A percentile compares a stretch with the other conserved stretches of the same genome.
Evolutionary conservation across 140 eudicot genomes (phyloP).

Genomic region (Erigeron philadelphicus): DNA sequence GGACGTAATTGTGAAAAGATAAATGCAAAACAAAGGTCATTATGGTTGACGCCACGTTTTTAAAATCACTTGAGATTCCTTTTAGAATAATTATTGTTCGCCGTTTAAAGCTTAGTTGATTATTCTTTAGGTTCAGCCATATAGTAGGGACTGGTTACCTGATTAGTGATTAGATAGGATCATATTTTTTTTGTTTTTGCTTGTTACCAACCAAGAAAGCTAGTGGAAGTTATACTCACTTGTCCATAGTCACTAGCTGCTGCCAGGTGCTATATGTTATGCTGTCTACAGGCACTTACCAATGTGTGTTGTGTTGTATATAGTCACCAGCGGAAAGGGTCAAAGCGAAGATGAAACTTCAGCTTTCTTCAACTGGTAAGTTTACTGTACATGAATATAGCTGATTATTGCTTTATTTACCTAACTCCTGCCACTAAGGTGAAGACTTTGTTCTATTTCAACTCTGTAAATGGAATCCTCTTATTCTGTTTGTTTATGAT

Average conservation of each 20-base stretch:
- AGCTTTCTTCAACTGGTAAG: slow-evolving; percentile 83
- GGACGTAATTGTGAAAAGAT: too few species aligned
- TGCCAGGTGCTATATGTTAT: not conserved
- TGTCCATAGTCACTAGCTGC: too few species aligned
- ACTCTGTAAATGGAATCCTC: not conserved
- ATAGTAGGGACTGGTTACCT: too few species aligned
- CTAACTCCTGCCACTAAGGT: not conserved
- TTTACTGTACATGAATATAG: not conserved
- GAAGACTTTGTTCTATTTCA: not conserved
- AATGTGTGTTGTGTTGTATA: slow-evolving; percentile 22
- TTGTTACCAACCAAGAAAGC: not conserved
- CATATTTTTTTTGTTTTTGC: not conserved
- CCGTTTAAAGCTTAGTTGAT: too few species aligned
- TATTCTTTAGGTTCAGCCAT: too few species aligned
- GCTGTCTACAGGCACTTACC: slow-evolving; percentile 7
- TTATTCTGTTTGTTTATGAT: slow-evolving; percentile 6
- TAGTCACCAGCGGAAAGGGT: slow-evolving; percentile 92
- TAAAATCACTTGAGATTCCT: too few species aligned
- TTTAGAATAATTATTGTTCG: too few species aligned
- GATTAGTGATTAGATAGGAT: not conserved
- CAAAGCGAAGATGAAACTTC: slow-evolving; percentile 92
- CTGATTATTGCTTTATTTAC: slow-evolving; percentile 2
- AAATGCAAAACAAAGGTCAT: too few species aligned
- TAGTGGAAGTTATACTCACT: not conserved
- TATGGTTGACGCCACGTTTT: too few species aligned